Base-by-base conservation (phyloP, 2,329 filamentous ascomycete genomes). In the Macroventuria anomochaeta region DNA sequence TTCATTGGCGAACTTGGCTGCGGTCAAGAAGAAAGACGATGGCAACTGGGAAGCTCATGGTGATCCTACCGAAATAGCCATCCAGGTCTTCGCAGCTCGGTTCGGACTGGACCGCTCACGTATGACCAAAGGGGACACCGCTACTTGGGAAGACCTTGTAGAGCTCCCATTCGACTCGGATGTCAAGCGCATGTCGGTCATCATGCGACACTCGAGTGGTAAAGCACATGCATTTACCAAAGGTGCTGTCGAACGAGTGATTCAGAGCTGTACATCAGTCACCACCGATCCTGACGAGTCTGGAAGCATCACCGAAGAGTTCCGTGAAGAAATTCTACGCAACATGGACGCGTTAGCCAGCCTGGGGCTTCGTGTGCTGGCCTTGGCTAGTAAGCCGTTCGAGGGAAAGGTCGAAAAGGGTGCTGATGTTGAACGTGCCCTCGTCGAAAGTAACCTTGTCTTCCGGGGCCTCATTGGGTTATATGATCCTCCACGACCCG, bases 401-500 rank as follows among this genome's bases (percentile, higher is more conserved):
- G 70, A 74, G 29, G 70, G 75, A 2, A 76, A 79, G n/a, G 72
- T 81, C 2, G 73, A 75, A 15, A 55, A 81, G 29, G 69, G 69
- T 11, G 58, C 78, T 41, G 76, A 82, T 28, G 72, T 81, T 10
- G 75, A 82, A 5, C 88, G 91, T 2, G 75, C 78, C 6, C 77
- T 82, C 2, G 81, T 93, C 7, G 91, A 96, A 69, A 78, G 80
- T 31, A 79, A 83, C 26, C 83, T 96, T 20, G 83, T 80, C 1
- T 89, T 96, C 59, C 83, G 89, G 7, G 93, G 92, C 7, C 81
- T 96, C 5, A 87, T 89, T 37, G 91, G 91, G 49, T 86, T 96
- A 52, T 93, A 95, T 70, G 91, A 96, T 63, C 91, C 91, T 3
- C 91, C 91, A 28, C 88, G 91, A 3, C 85, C 86, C 2, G 91